Evolutionary conservation across 2,329 filamentous ascomycete species (phyloP).

Genomic region (Colletotrichum paranaense): DNA sequence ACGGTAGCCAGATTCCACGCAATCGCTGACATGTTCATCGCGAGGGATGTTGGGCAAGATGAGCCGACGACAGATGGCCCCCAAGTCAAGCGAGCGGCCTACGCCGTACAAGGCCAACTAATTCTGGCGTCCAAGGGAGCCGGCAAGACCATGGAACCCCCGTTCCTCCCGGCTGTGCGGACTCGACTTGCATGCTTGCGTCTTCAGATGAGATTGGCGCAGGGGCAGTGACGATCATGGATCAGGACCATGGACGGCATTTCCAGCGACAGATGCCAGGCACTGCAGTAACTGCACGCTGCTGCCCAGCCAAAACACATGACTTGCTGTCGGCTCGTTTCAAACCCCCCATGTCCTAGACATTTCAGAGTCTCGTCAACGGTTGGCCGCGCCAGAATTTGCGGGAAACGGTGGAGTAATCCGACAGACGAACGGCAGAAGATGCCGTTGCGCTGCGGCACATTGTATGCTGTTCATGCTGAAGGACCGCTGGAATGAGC

Average conservation of each 20-base stretch:
- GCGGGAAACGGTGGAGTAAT: conserved; percentile 10
- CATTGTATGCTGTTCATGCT: background rate
- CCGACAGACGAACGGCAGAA: conserved; percentile 1
- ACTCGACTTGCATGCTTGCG: conserved; percentile 25
- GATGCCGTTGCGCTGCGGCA: conserved; percentile 4
- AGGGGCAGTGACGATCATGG: conserved; percentile 28
- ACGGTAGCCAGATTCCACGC: conserved; percentile 8
- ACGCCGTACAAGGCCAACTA: conserved; percentile 1
- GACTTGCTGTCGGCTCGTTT: conserved; percentile 12
- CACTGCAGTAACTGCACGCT: background rate
- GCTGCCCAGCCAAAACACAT: background rate
- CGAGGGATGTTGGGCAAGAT: conserved; percentile 14
- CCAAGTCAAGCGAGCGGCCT: background rate
- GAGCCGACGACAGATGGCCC: conserved; percentile 23
- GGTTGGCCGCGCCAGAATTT: background rate
- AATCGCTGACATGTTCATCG: conserved; percentile 12
- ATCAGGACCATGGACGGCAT: conserved; percentile 2
- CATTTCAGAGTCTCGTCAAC: conserved; percentile 12
- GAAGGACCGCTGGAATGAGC: background rate
- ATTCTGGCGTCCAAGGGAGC: conserved; percentile 24
- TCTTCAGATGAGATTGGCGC: conserved; percentile 30
- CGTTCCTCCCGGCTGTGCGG: conserved; percentile 7
- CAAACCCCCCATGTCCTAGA: conserved; percentile 14
- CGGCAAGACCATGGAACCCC: background rate
- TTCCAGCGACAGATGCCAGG: conserved; percentile 1